Conservation (phyloP, 2,329 filamentous ascomycete genomes). For the Triangularia setosa region DNA sequence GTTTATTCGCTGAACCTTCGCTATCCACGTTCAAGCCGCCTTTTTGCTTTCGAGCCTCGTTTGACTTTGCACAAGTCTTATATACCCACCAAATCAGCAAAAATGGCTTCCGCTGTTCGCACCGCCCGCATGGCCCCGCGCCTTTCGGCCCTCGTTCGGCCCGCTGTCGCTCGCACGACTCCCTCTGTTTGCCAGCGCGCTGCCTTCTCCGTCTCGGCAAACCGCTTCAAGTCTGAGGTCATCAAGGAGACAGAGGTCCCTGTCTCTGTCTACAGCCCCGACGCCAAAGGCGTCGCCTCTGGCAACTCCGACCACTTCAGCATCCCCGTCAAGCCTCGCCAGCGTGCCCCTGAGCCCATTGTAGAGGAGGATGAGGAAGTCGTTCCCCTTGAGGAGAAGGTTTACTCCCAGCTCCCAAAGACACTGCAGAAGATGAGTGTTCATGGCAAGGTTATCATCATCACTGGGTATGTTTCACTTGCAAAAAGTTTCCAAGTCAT, state of each 20-base stretch:
- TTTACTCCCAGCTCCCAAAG: conserved; percentile 55
- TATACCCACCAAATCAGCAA: not conserved
- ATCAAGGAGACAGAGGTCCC: conserved; percentile 56
- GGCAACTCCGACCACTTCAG: conserved; percentile 49
- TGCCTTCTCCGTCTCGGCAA: conserved; percentile 35
- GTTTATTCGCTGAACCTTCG: not conserved
- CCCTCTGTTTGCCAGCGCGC: conserved; percentile 28
- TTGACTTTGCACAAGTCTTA: not conserved
- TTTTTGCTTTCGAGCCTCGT: conserved; percentile 1
- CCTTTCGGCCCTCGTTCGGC: conserved; percentile 28
- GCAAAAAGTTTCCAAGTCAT: not conserved
- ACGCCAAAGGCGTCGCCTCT: conserved; percentile 42
- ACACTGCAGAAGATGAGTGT: conserved; percentile 68
- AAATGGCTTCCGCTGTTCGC: conserved; percentile 30
- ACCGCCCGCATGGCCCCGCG: conserved; percentile 30
- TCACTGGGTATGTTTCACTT: conserved; percentile 58
- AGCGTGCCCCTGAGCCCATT: conserved; percentile 40
- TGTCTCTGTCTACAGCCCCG: conserved; percentile 50
- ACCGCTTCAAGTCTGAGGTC: conserved; percentile 46
- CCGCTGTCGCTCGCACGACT: conserved; percentile 22
- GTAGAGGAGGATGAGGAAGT: conserved; percentile 45
- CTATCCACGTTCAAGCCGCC: not conserved
- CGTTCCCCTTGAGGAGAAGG: conserved; percentile 48
- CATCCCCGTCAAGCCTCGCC: conserved; percentile 48
- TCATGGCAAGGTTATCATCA: conserved; percentile 65